Base-by-base conservation (phyloP, 176 grass and related monocot species). In the Dendrocalamus sinicus region DNA sequence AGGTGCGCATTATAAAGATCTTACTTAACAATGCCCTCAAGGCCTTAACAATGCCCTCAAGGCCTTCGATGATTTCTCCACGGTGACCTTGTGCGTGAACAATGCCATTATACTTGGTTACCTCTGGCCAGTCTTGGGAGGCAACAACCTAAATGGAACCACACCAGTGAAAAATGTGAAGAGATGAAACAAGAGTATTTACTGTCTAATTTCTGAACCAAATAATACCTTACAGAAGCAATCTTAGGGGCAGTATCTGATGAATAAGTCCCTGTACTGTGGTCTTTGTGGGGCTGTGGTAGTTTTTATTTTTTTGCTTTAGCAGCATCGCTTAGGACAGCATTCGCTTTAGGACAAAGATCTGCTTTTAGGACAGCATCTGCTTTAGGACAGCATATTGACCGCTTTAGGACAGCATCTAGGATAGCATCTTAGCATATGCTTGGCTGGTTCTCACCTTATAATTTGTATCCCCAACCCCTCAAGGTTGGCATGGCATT, bases 51-150 rank as follows among this genome's bases (percentile, higher is more conserved):
- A 75, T 94, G 37, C 44, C 84, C 37, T 83, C 89, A 24, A 95
- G 81, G 13, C 52, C 92, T 40, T 51, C 8, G 37, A 98, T 94
- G 16, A 90, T 84, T 76, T 95, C 95, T 76, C 81, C 54, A 6
- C 85, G 89, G 28, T 50, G 79, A 55, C 76, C 76, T 84, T 98
- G 93, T 70, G 89, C 76, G 15, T 73, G 84, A 24, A 87, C 35
- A 48, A 82, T 45, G 0, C 89, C 91, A 82, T 88, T 86, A 82
- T 97, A 97, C 45, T 81, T 98, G 44, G 85, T 82, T 24, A 95
- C 69, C n/a, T 92, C 86, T 41, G 95, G 92, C 95, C 92, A 95
- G 72, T 97, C 92, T 82, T 79, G 78, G 58, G 87, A 90, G 24
- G 95, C 95, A 81, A 95, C 95, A 73, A 98, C 93, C 89, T 98